Evolutionary conservation across 2,329 filamentous ascomycete species (phyloP).

Genomic region (Emergomyces pasteurianus): DNA sequence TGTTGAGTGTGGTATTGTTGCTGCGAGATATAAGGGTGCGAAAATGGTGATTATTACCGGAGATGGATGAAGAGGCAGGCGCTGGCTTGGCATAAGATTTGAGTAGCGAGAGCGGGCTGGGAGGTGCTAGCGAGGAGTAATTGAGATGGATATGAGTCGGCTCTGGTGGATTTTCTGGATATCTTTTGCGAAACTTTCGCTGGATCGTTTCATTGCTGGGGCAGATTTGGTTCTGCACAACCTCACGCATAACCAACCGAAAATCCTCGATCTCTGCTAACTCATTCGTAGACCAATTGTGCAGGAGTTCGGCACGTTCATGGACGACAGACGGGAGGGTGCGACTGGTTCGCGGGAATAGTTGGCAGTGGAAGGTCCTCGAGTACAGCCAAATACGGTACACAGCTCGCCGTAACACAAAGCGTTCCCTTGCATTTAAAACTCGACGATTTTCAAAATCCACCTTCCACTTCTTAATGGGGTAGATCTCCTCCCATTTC

Average conservation of each 20-base stretch:
- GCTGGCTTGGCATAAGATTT: background rate
- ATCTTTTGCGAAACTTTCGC: constrained; percentile 46
- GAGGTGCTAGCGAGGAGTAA: constrained; percentile 28
- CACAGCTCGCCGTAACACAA: constrained; percentile 42
- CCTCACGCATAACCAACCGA: constrained; percentile 42
- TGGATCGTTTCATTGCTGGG: constrained; percentile 50
- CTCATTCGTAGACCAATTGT: constrained; percentile 46
- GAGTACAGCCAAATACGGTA: constrained; percentile 51
- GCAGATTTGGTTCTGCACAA: constrained; percentile 47
- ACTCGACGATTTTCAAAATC: constrained; percentile 45
- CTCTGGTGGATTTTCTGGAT: constrained; percentile 35
- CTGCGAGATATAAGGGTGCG: background rate
- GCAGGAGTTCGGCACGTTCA: constrained; percentile 44
- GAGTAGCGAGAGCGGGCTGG: constrained; percentile 15
- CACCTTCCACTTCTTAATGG: constrained; percentile 50
- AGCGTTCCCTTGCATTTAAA: constrained; percentile 39
- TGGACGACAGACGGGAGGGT: constrained; percentile 34
- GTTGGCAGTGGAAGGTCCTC: constrained; percentile 45
- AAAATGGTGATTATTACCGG: background rate
- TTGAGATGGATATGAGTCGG: constrained; percentile 43
- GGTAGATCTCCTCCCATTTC: constrained; percentile 50
- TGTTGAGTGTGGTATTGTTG: constrained; percentile 4
- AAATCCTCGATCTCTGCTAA: constrained; percentile 50
- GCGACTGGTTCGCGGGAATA: constrained; percentile 40
- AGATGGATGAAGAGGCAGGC: constrained; percentile 1